Base-by-base conservation (phyloP, 2,329 filamentous ascomycete species). In the Trichoderma sp. region DNA sequence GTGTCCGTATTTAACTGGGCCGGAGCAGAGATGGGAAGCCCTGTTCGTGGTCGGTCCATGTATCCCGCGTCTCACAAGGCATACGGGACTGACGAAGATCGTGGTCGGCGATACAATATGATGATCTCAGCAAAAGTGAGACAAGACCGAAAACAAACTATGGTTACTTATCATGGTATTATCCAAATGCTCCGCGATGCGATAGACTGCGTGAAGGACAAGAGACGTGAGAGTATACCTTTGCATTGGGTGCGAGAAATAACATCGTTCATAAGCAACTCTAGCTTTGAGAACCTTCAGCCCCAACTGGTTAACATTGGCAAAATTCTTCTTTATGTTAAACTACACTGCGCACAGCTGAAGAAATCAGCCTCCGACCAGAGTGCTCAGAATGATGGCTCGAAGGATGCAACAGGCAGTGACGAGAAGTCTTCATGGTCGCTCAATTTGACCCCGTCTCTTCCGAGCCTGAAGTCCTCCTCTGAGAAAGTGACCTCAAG, bases 1-100 rank as follows among this genome's bases (percentile, higher is more conserved):
- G 62, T 71, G 3, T 71, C 70, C 4, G 61, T 72, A 3, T 70
- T 72, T 7, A 72, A 72, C 21, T 72, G 71, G 71, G 66, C 30
- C 2, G 71, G 66, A 7, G 18, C 56, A 14, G 66, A 72, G 8
- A 72, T 65, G 71, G 71, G 57, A 43, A 70, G 71, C 21, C 56
- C 57, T 15, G 39, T 72, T 9, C 71, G 66, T 11, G 71, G 71
- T 6, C 65, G 71, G 1, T 72, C 71, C 28, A 53, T 72, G 57
- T 72, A 72, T 58, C 71, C 71, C 30, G 24, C 58, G 15, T 70
- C 57, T 6, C 71, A 70, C 21, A 32, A 64, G 32, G 66, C 66
- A 21, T 72, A 72, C n/a, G 28, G 15, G 11, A 60, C 34, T 3
- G 30, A 56, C 6, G 64, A 62, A n/a, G 64, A 62, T 34, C 30